Evolutionary conservation across 768 basidiomycete genomes (phyloP).

Genomic region (Tulasnella sp.): DNA sequence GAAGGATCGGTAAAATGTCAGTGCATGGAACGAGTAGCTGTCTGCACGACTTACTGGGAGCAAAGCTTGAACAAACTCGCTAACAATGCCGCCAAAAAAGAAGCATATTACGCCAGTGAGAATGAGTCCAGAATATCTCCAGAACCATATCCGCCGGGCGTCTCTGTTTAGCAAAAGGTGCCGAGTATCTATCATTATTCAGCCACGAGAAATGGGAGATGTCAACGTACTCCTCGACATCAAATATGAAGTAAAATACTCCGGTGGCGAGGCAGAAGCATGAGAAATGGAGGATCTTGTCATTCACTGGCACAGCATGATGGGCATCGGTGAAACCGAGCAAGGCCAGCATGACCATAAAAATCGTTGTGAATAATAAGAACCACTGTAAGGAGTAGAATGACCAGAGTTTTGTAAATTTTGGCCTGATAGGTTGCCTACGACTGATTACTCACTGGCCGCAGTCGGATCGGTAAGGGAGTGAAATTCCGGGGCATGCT

Average conservation of each 20-base stretch:
- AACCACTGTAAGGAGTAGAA: slow-evolving; percentile 60
- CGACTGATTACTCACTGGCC: slow-evolving; percentile 56
- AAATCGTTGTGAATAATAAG: slow-evolving; percentile 64
- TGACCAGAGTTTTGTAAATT: not conserved
- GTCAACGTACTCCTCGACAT: slow-evolving; percentile 76
- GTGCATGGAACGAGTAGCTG: not conserved
- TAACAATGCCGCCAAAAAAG: slow-evolving; percentile 78
- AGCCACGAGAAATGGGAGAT: no score
- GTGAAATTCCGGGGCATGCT: slow-evolving; percentile 1
- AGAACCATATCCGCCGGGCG: slow-evolving; percentile 82
- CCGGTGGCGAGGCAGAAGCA: slow-evolving; percentile 75
- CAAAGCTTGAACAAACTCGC: slow-evolving; percentile 78
- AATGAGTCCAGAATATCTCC: slow-evolving; percentile 72
- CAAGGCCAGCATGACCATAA: slow-evolving; percentile 72
- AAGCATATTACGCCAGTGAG: slow-evolving; percentile 72
- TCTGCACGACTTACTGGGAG: slow-evolving; percentile 59
- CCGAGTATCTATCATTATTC: not conserved
- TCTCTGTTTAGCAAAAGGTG: slow-evolving; percentile 52
- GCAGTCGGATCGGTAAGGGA: slow-evolving; percentile 69
- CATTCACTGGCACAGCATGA: slow-evolving; percentile 65
- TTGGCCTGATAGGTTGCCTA: not conserved
- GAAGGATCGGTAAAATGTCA: not conserved
- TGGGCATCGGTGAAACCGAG: slow-evolving; percentile 77
- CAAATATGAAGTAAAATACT: slow-evolving; percentile 85
- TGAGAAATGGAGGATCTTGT: slow-evolving; percentile 78